These are phyloP conservation scores for Ophiosphaerella narmari DNA, from an alignment of 2,329 filamentous ascomycete genomes.

Conservation along the genomic window DNA sequence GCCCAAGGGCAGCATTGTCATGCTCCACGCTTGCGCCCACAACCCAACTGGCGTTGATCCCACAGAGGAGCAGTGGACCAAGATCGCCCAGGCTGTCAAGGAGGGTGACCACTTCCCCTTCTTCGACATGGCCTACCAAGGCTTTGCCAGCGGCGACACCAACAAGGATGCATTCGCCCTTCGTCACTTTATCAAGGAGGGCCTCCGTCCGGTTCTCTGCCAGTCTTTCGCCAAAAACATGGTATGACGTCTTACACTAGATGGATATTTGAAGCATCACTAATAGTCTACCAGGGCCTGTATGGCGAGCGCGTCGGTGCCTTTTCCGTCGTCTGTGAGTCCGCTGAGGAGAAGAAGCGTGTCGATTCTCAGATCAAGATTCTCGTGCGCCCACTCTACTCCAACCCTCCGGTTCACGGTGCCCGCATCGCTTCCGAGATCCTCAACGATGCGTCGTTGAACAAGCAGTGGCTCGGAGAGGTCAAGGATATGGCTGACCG, in stretches of 20 bases:
- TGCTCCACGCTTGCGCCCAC: conserved; percentile 96
- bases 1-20: conserved; percentile 82
- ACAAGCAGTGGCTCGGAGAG: conserved; percentile 93
- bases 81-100: conserved; percentile 88
- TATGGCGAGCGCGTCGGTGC: conserved; percentile 98
- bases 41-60: conserved; percentile 98
- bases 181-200: conserved; percentile 89
- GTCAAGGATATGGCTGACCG: conserved; percentile 99
- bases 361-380: conserved; percentile 99
- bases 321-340: conserved; percentile 88
- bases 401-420: conserved; percentile 95
- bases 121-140: conserved; percentile 99
- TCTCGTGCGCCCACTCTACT: conserved; percentile 94
- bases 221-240: conserved; percentile 99
- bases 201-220: conserved; percentile 83
- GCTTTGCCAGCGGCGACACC: conserved; percentile 91
- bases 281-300: conserved; percentile 67
- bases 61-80: conserved; percentile 86
- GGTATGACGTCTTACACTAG: conserved; percentile 55
- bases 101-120: conserved; percentile 87
- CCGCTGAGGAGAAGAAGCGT: conserved; percentile 89
- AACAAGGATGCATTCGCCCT: conserved; percentile 92
- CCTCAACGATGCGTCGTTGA: conserved; percentile 80
- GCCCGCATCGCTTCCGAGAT: conserved; percentile 93
- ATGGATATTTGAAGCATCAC: background rate